These are phyloP conservation scores for Colletotrichum navitas DNA, from an alignment of 2,329 filamentous ascomycete species.

Conservation along the genomic window DNA sequence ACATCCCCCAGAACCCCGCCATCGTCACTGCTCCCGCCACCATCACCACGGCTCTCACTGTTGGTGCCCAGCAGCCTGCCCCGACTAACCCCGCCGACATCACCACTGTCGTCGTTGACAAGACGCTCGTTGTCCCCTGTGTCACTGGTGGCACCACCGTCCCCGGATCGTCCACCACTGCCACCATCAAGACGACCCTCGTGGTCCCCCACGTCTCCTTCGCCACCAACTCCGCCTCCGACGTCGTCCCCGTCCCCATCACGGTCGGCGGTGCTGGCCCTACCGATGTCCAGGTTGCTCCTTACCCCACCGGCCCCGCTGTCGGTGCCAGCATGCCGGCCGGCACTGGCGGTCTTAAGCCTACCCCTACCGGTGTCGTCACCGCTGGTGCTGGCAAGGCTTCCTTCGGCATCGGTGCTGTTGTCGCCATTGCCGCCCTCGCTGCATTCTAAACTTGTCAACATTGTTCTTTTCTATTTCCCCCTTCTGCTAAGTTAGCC, in stretches of 20 bases:
- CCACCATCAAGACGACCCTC: conserved; percentile 64
- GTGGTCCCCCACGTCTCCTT: conserved; percentile 67
- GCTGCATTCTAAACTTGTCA: conserved; percentile 47
- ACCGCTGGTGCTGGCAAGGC: conserved; percentile 56
- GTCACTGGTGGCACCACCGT: conserved; percentile 63
- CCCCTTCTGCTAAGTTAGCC: conserved; percentile 17
- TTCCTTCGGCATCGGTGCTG: conserved; percentile 59
- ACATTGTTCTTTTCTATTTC: conserved; percentile 3
- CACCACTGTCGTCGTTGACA: conserved; percentile 64
- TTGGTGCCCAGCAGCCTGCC: conserved; percentile 62
- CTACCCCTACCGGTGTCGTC: conserved; percentile 51
- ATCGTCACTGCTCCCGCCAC: conserved; percentile 82
- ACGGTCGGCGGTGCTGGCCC: conserved; percentile 44
- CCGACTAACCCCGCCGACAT: conserved; percentile 59
- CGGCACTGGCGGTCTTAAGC: conserved; percentile 52
- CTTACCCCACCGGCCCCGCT: conserved; percentile 45
- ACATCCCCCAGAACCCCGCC: conserved; percentile 82
- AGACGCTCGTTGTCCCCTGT: conserved; percentile 64
- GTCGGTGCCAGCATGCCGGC: conserved; percentile 46
- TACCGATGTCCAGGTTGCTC: conserved; percentile 43
- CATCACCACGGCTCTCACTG: conserved; percentile 71
- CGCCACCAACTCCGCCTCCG: conserved; percentile 52
- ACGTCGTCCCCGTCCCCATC: conserved; percentile 55
- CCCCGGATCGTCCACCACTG: conserved; percentile 59
- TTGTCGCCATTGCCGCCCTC: conserved; percentile 59